phyloP scores from a whole-genome alignment of 305 asterid genomes.

The Ilex paraguariensis region DNA sequence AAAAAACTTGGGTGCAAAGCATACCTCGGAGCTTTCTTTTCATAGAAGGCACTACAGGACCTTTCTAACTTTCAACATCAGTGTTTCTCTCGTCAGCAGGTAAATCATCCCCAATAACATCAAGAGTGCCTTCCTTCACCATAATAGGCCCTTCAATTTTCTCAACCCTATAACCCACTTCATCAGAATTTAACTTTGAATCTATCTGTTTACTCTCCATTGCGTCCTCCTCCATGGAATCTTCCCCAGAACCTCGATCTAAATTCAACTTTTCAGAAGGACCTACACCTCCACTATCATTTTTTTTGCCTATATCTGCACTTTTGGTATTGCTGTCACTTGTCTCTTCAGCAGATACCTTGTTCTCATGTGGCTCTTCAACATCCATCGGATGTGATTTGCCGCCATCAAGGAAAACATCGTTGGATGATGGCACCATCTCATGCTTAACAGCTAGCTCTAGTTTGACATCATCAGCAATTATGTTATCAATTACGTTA shows the following conservation, averaged over 20 bases:
- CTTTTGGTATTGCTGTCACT: slow-evolving; percentile 24
- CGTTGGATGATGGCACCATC: slow-evolving; percentile 35
- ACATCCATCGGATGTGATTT: slow-evolving; percentile 56
- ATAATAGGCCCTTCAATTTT: slow-evolving; percentile 25
- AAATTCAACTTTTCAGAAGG: slow-evolving; percentile 54
- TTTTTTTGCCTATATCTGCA: slow-evolving; percentile 29
- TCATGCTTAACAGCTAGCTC: slow-evolving; percentile 63
- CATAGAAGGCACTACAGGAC: slow-evolving; percentile 22
- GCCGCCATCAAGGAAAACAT: slow-evolving; percentile 38
- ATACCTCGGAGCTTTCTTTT: slow-evolving; percentile 72
- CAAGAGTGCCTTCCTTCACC: slow-evolving; percentile 49
- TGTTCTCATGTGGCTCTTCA: slow-evolving; percentile 30
- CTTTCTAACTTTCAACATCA: slow-evolving; percentile 31
- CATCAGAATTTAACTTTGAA: slow-evolving; percentile 31
- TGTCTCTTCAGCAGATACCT: slow-evolving; percentile 29
- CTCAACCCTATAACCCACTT: slow-evolving; percentile 22
- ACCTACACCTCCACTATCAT: slow-evolving; percentile 41
- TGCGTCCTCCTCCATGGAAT: slow-evolving; percentile 82
- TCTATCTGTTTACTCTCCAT: slow-evolving; percentile 48
- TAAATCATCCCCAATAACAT: slow-evolving; percentile 49
- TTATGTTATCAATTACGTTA: slow-evolving; percentile 65
- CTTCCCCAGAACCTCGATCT: slow-evolving; percentile 78
- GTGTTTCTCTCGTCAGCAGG: slow-evolving; percentile 26
- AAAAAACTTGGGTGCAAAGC: neutral
- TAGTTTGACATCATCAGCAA: slow-evolving; percentile 67